A percentile compares a stretch with the other conserved stretches of the same genome.
phyloP scores from a whole-genome alignment of 345 rosid species.

The Punica granatum region DNA sequence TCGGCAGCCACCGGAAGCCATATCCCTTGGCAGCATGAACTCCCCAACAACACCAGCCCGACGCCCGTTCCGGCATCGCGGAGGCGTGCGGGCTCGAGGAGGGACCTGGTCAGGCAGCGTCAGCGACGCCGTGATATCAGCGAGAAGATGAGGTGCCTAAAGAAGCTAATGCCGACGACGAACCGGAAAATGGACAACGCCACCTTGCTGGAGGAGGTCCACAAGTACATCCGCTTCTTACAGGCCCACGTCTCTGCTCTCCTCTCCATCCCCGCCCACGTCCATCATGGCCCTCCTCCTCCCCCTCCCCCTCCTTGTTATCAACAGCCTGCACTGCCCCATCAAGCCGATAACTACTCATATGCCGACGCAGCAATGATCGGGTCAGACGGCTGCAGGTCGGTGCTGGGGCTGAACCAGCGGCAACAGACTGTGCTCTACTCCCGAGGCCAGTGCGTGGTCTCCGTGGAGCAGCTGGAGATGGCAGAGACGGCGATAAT shows the following conservation, averaged over 20 bases:
- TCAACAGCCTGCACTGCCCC: neutral
- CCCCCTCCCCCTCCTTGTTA: neutral
- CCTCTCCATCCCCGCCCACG: constrained; percentile 37
- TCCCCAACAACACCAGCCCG: no score
- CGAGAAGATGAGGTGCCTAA: constrained; percentile 38
- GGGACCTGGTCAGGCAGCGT: neutral
- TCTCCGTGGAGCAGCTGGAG: constrained; percentile 47
- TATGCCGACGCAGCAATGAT: neutral
- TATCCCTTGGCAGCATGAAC: no score
- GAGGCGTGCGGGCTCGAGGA: neutral
- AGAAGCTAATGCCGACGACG: constrained; percentile 58
- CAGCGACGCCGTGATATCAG: constrained; percentile 26
- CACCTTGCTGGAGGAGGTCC: constrained; percentile 45
- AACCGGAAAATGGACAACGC: constrained; percentile 44
- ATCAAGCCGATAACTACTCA: neutral
- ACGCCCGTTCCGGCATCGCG: neutral
- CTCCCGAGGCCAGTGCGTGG: constrained; percentile 32
- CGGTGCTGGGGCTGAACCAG: constrained; percentile 18
- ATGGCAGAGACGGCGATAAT: constrained; percentile 17
- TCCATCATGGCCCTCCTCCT: neutral
- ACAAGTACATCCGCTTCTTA: constrained; percentile 47
- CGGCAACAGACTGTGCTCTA: constrained; percentile 47
- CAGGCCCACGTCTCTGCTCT: constrained; percentile 48
- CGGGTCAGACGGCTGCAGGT: neutral
- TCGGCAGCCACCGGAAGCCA: no score